These are phyloP conservation scores for Suhomyces maxii DNA, from an alignment of 1,139 yeast species.

Conservation along the genomic window DNA sequence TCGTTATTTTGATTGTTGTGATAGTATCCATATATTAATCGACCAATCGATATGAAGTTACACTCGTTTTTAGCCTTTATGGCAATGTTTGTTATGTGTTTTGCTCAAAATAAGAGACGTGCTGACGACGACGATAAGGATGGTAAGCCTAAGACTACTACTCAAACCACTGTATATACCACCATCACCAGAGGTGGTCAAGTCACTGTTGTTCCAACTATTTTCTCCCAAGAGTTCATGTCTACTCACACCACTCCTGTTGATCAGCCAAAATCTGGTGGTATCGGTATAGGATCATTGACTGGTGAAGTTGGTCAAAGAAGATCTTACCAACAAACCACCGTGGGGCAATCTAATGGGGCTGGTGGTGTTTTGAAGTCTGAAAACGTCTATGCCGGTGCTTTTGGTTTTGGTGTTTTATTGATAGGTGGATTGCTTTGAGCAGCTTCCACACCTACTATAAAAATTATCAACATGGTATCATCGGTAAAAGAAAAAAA, in stretches of 20 bases:
- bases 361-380: conserved; percentile 7
- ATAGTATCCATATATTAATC: no score
- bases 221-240: conserved; percentile 35
- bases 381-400: conserved; percentile 15
- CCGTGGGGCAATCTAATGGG: conserved; percentile 17
- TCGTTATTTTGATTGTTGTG: no score
- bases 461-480: no score
- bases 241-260: conserved; percentile 23
- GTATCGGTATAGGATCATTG: conserved; percentile 39
- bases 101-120: conserved; percentile 4
- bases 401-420: conserved; percentile 16
- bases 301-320: conserved; percentile 36
- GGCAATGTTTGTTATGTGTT: conserved; percentile 3
- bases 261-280: conserved; percentile 28
- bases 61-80: conserved; percentile 1
- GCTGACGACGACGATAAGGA: conserved; percentile 4
- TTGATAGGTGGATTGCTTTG: conserved; percentile 15
- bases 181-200: conserved; percentile 38
- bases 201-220: conserved; percentile 27
- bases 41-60: conserved; percentile 1
- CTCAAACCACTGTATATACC: conserved; percentile 27
- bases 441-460: no score
- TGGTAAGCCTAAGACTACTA: conserved; percentile 4
- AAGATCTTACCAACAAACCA: conserved; percentile 33
- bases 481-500: no score